These are phyloP conservation scores for Hericium rajendrae DNA, from an alignment of 768 basidiomycete species.

Conservation along the genomic window DNA sequence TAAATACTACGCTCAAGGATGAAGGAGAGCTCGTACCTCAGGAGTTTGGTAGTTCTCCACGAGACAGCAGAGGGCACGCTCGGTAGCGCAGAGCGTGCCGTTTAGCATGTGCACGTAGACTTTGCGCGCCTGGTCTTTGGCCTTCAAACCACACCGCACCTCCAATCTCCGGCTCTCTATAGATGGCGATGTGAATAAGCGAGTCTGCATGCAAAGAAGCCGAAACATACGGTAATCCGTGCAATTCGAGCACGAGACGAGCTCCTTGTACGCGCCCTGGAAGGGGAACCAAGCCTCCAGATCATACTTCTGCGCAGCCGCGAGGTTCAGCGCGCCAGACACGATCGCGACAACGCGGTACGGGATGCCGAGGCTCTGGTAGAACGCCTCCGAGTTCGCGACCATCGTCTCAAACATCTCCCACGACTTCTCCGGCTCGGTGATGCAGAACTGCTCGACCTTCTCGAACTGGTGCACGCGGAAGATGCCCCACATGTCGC, in stretches of 20 bases:
- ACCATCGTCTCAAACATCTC: constrained; percentile 90
- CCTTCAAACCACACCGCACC: constrained; percentile 86
- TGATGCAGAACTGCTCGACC: constrained; percentile 94
- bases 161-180: constrained; percentile 93
- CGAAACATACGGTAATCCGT: constrained; percentile 88
- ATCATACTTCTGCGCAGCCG: constrained; percentile 95
- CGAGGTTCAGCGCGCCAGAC: constrained; percentile 92
- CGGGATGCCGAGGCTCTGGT: constrained; percentile 86
- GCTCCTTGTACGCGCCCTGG: constrained; percentile 92
- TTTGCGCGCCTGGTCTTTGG: constrained; percentile 83
- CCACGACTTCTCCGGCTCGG: constrained; percentile 91
- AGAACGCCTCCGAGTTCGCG: constrained; percentile 84
- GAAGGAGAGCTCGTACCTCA: constrained; percentile 48
- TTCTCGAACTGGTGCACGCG: constrained; percentile 99
- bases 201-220: neutral
- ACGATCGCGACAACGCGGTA: constrained; percentile 94
- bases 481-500: constrained; percentile 99
- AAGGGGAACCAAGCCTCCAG: constrained; percentile 99
- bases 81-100: constrained; percentile 94
- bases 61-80: constrained; percentile 91
- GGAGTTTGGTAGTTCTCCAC: constrained; percentile 99
- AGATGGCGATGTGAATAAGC: neutral
- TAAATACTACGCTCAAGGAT: neutral
- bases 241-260: constrained; percentile 97
- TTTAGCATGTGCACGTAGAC: constrained; percentile 99